A percentile compares a stretch with the other conserved stretches of the same genome.
phyloP scores from a whole-genome alignment of 129 eudicot genomes.

The Helianthus tuberosus region DNA sequence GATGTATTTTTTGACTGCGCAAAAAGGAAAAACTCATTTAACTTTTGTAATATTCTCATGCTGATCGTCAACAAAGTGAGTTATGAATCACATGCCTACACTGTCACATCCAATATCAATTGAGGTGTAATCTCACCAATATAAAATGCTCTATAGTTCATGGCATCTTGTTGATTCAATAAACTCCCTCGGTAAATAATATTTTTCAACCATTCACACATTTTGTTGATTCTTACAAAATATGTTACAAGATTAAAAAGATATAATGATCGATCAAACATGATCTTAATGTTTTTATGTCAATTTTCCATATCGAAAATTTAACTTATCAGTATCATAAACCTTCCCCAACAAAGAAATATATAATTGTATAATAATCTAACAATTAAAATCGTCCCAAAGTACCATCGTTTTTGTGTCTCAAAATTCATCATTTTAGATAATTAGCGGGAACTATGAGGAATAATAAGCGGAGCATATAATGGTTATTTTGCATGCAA shows the following conservation, averaged over 20 bases:
- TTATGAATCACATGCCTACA: not conserved
- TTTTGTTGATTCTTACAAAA: no score
- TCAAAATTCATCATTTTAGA: not conserved
- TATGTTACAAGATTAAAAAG: no score
- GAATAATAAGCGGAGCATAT: not conserved
- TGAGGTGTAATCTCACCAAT: slow-evolving; percentile 4
- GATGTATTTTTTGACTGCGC: not conserved
- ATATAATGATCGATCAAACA: no score
- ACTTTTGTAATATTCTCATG: not conserved
- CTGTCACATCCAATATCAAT: not conserved
- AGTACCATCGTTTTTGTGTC: not conserved
- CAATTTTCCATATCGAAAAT: no score
- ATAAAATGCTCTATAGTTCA: not conserved
- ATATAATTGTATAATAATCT: not conserved
- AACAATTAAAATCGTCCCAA: not conserved
- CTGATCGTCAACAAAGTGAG: not conserved
- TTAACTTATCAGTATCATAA: no score
- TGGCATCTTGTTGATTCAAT: no score
- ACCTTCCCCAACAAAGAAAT: not conserved
- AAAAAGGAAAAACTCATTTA: not conserved
- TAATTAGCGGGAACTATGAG: not conserved
- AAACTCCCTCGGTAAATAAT: no score
- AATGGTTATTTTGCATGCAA: not conserved
- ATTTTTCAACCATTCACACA: no score
- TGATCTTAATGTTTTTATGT: no score